Percentiles rank a stretch among this genome's conserved stretches.
Evolutionary conservation across 768 basidiomycete genomes (phyloP).

Genomic region (Amanita pseudoporphyria): DNA sequence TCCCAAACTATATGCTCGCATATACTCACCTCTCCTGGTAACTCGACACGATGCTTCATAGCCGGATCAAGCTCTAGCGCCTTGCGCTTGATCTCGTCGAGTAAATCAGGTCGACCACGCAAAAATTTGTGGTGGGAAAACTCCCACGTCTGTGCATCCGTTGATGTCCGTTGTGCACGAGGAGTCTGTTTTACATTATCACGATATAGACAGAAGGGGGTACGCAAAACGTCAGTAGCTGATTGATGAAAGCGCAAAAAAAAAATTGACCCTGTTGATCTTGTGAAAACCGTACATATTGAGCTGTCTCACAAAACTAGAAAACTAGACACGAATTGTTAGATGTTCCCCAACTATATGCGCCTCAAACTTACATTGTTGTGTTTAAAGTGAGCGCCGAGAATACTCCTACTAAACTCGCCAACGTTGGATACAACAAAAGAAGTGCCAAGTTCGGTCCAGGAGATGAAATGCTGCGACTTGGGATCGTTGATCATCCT

Average conservation of each 20-base stretch:
- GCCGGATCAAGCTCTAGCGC: slow-evolving; percentile 73
- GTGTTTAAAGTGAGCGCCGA: slow-evolving; percentile 85
- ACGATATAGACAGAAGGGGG: slow-evolving; percentile 4
- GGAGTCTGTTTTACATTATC: slow-evolving; percentile 43
- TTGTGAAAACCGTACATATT: slow-evolving; percentile 98
- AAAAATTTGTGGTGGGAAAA: slow-evolving; percentile 85
- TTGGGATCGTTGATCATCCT: slow-evolving; percentile 86
- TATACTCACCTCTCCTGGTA: slow-evolving; percentile 64
- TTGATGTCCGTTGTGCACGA: slow-evolving; percentile 72
- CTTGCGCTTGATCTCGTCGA: slow-evolving; percentile 83
- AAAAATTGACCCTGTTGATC: slow-evolving; percentile 64
- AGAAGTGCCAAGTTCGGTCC: slow-evolving; percentile 76
- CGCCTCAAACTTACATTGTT: slow-evolving; percentile 53
- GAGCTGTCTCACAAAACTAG: slow-evolving; percentile 87
- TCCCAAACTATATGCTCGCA: not conserved
- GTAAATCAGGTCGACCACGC: slow-evolving; percentile 67
- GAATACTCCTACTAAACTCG: slow-evolving; percentile 77
- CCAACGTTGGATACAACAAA: slow-evolving; percentile 83
- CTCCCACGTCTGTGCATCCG: slow-evolving; percentile 80
- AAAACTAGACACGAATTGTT: slow-evolving; percentile 46
- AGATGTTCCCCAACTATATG: not conserved
- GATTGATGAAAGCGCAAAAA: not conserved
- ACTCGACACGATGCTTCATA: slow-evolving; percentile 62
- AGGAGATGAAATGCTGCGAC: slow-evolving; percentile 69
- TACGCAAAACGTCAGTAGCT: slow-evolving; percentile 3